Evolutionary conservation across 495 filamentous ascomycete species (phyloP).

Genomic region (Pyrenula aspistea): DNA sequence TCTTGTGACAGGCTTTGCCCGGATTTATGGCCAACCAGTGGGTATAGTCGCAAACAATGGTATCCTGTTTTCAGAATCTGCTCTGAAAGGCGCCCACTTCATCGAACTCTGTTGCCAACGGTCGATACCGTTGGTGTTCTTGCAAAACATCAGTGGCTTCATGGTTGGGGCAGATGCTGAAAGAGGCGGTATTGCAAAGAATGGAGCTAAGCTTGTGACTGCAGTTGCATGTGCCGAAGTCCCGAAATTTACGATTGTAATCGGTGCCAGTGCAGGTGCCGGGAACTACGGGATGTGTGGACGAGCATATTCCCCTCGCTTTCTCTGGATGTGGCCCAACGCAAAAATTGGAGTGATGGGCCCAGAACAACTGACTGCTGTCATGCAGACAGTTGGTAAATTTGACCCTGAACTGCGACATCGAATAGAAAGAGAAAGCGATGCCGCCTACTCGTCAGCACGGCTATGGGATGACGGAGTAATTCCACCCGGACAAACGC

Average conservation of each 20-base stretch:
- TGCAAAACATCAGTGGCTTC: conserved; percentile 96
- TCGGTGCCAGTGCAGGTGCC: conserved; percentile 68
- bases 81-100: conserved; percentile 93
- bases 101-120: conserved; percentile 94
- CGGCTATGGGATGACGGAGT: conserved; percentile 95
- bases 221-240: conserved; percentile 92
- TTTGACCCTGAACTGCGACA: conserved; percentile 71
- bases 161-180: conserved; percentile 95
- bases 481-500: conserved; percentile 80
- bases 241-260: conserved; percentile 92
- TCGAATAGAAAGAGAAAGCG: conserved; percentile 82
- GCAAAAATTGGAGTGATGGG: conserved; percentile 95
- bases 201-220: conserved; percentile 93
- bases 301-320: conserved; percentile 80
- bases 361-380: conserved; percentile 76
- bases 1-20: conserved; percentile 85
- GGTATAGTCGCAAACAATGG: conserved; percentile 96
- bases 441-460: conserved; percentile 77
- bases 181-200: conserved; percentile 91
- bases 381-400: conserved; percentile 92
- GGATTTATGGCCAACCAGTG: conserved; percentile 81
- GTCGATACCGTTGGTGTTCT: conserved; percentile 76
- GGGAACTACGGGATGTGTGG: conserved; percentile 84
- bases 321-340: conserved; percentile 97
- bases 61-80: conserved; percentile 85